Conservation (phyloP, 257 asterid species). For the Ehretia macrophylla region DNA sequence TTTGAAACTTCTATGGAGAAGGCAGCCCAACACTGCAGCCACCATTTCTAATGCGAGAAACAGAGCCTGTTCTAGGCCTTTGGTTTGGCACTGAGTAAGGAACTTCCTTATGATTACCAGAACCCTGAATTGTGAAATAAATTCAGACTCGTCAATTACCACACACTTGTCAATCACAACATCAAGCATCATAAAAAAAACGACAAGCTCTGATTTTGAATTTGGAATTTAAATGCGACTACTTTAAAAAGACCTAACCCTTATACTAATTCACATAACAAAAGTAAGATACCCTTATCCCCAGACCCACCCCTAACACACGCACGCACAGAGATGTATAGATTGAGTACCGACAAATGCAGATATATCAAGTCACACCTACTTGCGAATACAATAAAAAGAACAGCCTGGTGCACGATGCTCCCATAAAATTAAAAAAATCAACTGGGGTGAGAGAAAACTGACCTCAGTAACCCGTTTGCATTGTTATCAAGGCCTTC, state of each 20-base stretch:
- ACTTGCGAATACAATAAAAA: too few relatives aligned
- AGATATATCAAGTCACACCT: too few relatives aligned
- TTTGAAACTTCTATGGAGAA: constrained; percentile 31
- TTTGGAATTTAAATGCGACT: not conserved
- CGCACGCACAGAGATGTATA: too few relatives aligned
- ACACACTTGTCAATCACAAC: not conserved
- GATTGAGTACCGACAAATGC: too few relatives aligned
- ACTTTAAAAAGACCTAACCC: not conserved
- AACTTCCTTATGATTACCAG: constrained; percentile 27
- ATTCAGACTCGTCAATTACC: not conserved
- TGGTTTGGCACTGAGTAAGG: constrained; percentile 24
- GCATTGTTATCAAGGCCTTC: constrained; percentile 47
- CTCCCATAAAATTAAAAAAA: not conserved
- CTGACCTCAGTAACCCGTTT: constrained; percentile 51
- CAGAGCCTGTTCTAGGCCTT: constrained; percentile 27
- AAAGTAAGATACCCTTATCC: too few relatives aligned
- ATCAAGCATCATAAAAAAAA: not conserved
- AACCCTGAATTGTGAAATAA: constrained; percentile 26
- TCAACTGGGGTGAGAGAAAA: not conserved
- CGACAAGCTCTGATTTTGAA: not conserved
- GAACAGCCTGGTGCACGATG: not conserved
- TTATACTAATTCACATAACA: not conserved
- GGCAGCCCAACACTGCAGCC: constrained; percentile 36
- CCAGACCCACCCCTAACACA: too few relatives aligned
- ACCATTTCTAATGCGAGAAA: constrained; percentile 27